Conservation (phyloP, 2,329 filamentous ascomycete genomes). For the Colletotrichum lentis region DNA sequence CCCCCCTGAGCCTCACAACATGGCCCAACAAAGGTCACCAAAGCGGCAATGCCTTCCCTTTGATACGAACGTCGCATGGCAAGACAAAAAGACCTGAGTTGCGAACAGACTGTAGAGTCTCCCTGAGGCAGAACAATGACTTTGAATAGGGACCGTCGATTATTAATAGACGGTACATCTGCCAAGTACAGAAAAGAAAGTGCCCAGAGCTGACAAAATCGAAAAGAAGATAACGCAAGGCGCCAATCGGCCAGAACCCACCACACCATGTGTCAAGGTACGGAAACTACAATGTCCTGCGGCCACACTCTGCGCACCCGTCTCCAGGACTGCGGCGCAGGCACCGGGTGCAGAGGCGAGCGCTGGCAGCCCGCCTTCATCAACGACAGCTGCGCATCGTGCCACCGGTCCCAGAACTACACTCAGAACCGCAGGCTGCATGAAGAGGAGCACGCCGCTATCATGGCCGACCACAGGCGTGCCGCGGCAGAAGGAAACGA, state of each 20-base stretch:
- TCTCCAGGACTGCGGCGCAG: slow-evolving; percentile 35
- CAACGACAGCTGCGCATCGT: slow-evolving; percentile 50
- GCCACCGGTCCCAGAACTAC: slow-evolving; percentile 45
- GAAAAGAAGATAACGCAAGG: neutral
- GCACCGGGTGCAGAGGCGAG: slow-evolving; percentile 22
- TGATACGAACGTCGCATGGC: neutral
- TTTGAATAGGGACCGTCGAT: neutral
- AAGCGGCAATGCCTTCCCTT: neutral
- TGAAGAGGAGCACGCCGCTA: slow-evolving; percentile 42
- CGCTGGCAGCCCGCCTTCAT: slow-evolving; percentile 39
- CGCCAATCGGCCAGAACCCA: neutral
- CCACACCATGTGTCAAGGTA: slow-evolving; percentile 42
- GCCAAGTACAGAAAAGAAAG: no score
- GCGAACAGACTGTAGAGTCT: slow-evolving; percentile 3
- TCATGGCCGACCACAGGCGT: slow-evolving; percentile 43
- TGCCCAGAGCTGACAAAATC: neutral
- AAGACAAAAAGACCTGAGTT: neutral
- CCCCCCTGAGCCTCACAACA: neutral
- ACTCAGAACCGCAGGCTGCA: slow-evolving; percentile 42
- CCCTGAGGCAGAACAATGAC: slow-evolving; percentile 5
- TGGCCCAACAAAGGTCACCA: neutral
- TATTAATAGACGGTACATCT: neutral
- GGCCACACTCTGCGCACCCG: slow-evolving; percentile 40
- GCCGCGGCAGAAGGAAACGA: slow-evolving; percentile 42
- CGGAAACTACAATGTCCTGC: slow-evolving; percentile 41